phyloP scores from a whole-genome alignment of 2,329 filamentous ascomycete genomes.

The Corniculantispora saksenae region DNA sequence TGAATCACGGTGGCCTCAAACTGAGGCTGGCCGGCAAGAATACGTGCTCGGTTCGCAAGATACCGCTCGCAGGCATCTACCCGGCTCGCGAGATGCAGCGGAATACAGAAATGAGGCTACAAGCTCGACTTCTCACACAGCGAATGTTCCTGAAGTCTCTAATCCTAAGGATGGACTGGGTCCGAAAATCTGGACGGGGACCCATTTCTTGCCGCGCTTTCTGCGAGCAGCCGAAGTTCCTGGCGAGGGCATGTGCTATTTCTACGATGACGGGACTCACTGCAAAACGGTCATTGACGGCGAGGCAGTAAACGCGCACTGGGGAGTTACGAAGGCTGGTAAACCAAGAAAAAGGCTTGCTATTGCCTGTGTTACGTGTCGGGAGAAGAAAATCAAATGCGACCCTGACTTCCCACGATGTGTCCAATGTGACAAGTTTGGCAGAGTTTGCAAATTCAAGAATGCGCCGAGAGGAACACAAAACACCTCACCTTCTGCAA shows the following conservation, averaged over 20 bases:
- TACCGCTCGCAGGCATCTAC: conserved; percentile 34
- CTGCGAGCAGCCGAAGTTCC: conserved; percentile 66
- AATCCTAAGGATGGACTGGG: conserved; percentile 61
- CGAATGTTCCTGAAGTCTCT: conserved; percentile 33
- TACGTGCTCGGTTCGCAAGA: conserved; percentile 49
- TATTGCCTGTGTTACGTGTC: conserved; percentile 88
- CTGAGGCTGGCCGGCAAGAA: conserved; percentile 45
- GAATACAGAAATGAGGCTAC: conserved; percentile 29
- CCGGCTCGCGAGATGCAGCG: conserved; percentile 37
- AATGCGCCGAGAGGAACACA: conserved; percentile 69
- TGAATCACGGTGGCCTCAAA: conserved; percentile 40
- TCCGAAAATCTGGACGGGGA: conserved; percentile 70
- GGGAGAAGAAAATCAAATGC: conserved; percentile 98
- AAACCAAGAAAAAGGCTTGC: conserved; percentile 89
- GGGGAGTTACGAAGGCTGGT: conserved; percentile 91
- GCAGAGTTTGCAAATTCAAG: conserved; percentile 80
- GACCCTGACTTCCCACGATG: conserved; percentile 86
- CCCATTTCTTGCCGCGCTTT: conserved; percentile 67
- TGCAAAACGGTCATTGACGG: conserved; percentile 84
- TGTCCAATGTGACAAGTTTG: conserved; percentile 89
- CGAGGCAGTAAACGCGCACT: conserved; percentile 83
- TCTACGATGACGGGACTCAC: conserved; percentile 82
- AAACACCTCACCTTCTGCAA: conserved; percentile 56
- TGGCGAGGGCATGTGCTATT: conserved; percentile 79
- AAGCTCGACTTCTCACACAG: conserved; percentile 31